These are phyloP conservation scores for Ganoderma boninense DNA, from an alignment of 1,284 basidiomycete species.

Conservation along the genomic window DNA sequence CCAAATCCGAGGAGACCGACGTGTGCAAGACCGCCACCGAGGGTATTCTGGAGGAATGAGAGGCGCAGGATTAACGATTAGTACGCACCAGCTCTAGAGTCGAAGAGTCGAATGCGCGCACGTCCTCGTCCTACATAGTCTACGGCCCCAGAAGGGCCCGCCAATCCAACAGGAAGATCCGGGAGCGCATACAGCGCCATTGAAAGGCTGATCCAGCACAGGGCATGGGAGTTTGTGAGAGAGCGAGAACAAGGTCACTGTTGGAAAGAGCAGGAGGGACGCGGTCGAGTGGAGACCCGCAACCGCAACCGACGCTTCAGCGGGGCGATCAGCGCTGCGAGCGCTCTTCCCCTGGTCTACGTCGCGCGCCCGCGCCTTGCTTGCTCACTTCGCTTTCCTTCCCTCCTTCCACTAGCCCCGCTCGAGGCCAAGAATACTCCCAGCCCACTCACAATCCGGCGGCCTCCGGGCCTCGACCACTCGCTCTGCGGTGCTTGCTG, in stretches of 20 bases:
- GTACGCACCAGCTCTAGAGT: not conserved
- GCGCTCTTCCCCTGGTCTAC: not conserved
- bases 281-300: slow-evolving; percentile 1
- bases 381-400: too few species aligned
- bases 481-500: not conserved
- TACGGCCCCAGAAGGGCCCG: too few species aligned
- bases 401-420: not conserved
- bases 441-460: not conserved
- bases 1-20: not conserved
- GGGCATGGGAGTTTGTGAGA: not conserved
- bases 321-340: not conserved
- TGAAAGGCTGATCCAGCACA: not conserved
- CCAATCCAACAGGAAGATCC: not conserved
- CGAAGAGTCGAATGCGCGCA: not conserved
- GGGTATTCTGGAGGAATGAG: not conserved
- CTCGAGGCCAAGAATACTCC: not conserved
- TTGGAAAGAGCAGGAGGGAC: slow-evolving; percentile 1
- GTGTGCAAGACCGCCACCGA: not conserved
- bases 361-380: not conserved
- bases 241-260: not conserved
- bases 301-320: not conserved
- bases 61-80: not conserved
- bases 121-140: too few species aligned
- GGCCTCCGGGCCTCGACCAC: not conserved
- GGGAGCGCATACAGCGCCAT: not conserved